A percentile compares a stretch with the other conserved stretches of the same genome.
Conservation (phyloP, 768 basidiomycete species). For the Termitomyces sp. region DNA sequence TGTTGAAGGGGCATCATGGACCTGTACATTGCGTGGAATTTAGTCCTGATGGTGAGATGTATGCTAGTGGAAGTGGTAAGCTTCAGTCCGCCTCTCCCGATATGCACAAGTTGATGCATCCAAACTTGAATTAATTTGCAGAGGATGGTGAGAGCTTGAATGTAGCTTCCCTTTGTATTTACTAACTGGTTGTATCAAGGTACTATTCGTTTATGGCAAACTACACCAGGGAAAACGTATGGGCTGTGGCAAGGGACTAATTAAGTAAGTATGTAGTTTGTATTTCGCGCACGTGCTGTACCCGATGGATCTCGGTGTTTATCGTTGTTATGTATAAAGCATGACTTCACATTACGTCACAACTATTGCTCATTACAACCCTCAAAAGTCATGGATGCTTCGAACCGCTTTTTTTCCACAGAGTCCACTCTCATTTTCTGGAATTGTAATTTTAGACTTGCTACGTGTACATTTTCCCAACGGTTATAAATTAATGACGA, state of each 20-base stretch:
- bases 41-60: slow-evolving; percentile 96
- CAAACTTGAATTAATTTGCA: slow-evolving; percentile 21
- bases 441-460: background rate
- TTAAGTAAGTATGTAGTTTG: slow-evolving; percentile 22
- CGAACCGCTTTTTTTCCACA: slow-evolving; percentile 4
- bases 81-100: background rate
- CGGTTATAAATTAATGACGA: background rate
- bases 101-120: background rate
- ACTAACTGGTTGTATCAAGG: slow-evolving; percentile 36
- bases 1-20: slow-evolving; percentile 95
- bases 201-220: slow-evolving; percentile 96
- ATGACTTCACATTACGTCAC: slow-evolving; percentile 11
- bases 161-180: background rate
- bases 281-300: background rate
- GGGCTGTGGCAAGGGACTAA: slow-evolving; percentile 80
- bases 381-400: slow-evolving; percentile 16
- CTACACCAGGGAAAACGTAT: slow-evolving; percentile 88
- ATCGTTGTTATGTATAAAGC: slow-evolving; percentile 3
- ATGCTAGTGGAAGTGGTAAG: slow-evolving; percentile 93
- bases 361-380: background rate
- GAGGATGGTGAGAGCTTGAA: slow-evolving; percentile 56
- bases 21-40: slow-evolving; percentile 93
- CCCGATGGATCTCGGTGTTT: slow-evolving; percentile 5
- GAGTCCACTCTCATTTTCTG: background rate
- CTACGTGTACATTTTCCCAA: slow-evolving; percentile 5